These are phyloP conservation scores for Laburnicola sp. DNA, from an alignment of 2,329 filamentous ascomycete genomes.

Conservation along the genomic window DNA sequence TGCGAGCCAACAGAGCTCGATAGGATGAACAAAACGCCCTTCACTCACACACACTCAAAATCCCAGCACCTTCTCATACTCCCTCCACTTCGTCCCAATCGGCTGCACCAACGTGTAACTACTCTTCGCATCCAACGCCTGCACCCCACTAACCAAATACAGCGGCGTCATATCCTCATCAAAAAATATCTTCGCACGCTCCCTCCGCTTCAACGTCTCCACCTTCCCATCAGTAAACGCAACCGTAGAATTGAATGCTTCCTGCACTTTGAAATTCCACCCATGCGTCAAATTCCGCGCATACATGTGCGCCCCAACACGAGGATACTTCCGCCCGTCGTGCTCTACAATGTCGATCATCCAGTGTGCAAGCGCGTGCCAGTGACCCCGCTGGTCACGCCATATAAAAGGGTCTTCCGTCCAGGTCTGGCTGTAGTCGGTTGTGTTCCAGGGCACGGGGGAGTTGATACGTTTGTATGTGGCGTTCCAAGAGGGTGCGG, in stretches of 20 bases:
- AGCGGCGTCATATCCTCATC: conserved; percentile 53
- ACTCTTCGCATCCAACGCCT: conserved; percentile 40
- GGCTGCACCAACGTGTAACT: conserved; percentile 52
- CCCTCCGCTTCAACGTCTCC: conserved; percentile 49
- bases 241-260: conserved; percentile 35
- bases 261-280: conserved; percentile 40
- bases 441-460: conserved; percentile 23
- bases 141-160: conserved; percentile 54
- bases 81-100: conserved; percentile 24
- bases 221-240: conserved; percentile 48
- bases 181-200: conserved; percentile 55
- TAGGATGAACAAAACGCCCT: too few species aligned
- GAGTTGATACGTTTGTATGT: conserved; percentile 28
- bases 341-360: conserved; percentile 37
- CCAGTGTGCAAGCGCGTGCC: conserved; percentile 42
- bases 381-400: conserved; percentile 43
- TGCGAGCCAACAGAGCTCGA: too few species aligned
- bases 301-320: conserved; percentile 42
- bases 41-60: conserved; percentile 5
- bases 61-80: conserved; percentile 17
- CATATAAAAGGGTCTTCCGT: conserved; percentile 44
- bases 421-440: conserved; percentile 22
- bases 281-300: conserved; percentile 29
- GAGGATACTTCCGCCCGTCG: conserved; percentile 31
- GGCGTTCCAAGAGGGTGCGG: conserved; percentile 29